Evolutionary conservation across 345 rosid genomes (phyloP).

Genomic region (Angophora floribunda): DNA sequence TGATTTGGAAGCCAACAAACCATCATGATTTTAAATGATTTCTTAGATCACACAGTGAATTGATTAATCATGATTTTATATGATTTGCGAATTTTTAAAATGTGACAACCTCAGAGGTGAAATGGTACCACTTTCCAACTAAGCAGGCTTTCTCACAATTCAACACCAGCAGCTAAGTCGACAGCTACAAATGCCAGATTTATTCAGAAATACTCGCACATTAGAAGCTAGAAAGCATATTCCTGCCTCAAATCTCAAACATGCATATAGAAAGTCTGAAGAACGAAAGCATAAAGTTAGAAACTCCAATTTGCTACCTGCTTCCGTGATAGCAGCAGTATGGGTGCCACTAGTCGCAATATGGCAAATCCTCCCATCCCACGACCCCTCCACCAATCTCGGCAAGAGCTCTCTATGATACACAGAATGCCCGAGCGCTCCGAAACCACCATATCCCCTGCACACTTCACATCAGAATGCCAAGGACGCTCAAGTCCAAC

Average conservation of each 20-base stretch:
- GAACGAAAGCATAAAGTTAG: not conserved
- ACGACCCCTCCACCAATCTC: conserved; percentile 66
- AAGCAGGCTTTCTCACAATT: not conserved
- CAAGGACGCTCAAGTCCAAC: conserved; percentile 6
- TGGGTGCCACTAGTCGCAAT: conserved; percentile 86
- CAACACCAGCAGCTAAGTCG: not conserved
- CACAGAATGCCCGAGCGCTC: conserved; percentile 90
- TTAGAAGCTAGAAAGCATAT: not conserved
- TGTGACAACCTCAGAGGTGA: not conserved
- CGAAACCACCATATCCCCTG: conserved; percentile 98
- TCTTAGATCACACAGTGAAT: not conserved
- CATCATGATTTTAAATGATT: not conserved
- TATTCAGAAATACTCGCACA: not conserved
- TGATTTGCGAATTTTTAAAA: not conserved
- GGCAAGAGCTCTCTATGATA: conserved; percentile 79
- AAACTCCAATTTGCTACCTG: conserved; percentile 30
- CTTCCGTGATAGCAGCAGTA: conserved; percentile 71
- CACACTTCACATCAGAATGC: conserved; percentile 34
- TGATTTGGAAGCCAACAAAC: not conserved
- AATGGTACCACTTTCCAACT: not conserved
- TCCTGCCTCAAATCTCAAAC: not conserved
- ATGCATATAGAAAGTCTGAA: not conserved
- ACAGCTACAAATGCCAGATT: not conserved
- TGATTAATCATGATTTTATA: not conserved
- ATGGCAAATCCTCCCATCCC: conserved; percentile 39